Conservation (phyloP, 2,329 filamentous ascomycete species). For the Xylariaceae sp. region DNA sequence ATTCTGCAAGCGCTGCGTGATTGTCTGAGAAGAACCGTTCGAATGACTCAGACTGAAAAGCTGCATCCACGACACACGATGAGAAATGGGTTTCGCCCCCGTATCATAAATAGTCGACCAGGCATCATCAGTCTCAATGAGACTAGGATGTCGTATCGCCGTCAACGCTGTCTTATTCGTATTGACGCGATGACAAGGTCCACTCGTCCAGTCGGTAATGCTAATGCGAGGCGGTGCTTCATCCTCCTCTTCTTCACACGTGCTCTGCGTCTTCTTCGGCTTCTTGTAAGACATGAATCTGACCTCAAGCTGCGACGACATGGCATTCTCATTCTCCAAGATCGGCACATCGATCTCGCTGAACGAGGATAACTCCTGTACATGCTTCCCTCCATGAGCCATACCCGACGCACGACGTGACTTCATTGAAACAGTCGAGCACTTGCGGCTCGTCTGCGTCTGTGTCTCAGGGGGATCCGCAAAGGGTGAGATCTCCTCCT, state of each 20-base stretch:
- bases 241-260: conserved; percentile 14
- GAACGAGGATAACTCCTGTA: conserved; percentile 3
- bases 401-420: neutral
- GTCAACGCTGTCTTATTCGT: conserved; percentile 6
- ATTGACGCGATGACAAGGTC: conserved; percentile 16
- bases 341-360: conserved; percentile 12
- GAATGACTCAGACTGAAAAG: conserved; percentile 7
- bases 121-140: conserved; percentile 7
- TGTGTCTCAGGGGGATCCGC: neutral
- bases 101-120: conserved; percentile 11
- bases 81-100: conserved; percentile 1
- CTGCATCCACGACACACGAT: conserved; percentile 8
- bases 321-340: conserved; percentile 16
- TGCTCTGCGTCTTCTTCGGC: neutral
- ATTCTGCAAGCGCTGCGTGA: conserved; percentile 20
- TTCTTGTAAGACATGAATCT: conserved; percentile 16
- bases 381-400: neutral
- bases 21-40: conserved; percentile 14
- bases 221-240: conserved; percentile 8
- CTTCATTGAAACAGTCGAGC: neutral
- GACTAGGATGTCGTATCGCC: conserved; percentile 5
- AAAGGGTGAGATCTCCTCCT: neutral
- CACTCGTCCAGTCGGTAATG: conserved; percentile 14
- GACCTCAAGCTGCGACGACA: conserved; percentile 19
- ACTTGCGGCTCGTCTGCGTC: neutral